A percentile compares a stretch with the other conserved stretches of the same genome.
Evolutionary conservation across 169 alveolate genomes (phyloP).

Genomic region (Plasmodium relictum): DNA sequence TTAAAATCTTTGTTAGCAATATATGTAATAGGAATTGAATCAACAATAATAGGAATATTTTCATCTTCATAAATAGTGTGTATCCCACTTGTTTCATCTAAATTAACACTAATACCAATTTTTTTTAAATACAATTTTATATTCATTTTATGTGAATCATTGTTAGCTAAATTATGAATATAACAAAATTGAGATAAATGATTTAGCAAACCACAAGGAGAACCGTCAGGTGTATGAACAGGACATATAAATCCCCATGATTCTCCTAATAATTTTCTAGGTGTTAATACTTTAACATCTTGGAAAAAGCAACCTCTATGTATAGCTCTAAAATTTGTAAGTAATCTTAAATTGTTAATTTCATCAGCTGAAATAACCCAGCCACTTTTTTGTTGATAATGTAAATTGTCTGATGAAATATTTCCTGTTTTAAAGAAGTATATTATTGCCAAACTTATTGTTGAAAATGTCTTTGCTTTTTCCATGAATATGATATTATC

Average conservation of each 20-base stretch:
- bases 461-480: background rate
- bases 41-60: conserved; percentile 73
- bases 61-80: conserved; percentile 49
- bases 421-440: conserved; percentile 71
- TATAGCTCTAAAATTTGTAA: conserved; percentile 98
- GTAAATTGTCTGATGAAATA: conserved; percentile 45
- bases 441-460: conserved; percentile 9
- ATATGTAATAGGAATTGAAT: conserved; percentile 79
- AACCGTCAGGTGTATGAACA: conserved; percentile 99
- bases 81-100: conserved; percentile 75
- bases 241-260: conserved; percentile 99
- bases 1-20: conserved; percentile 86
- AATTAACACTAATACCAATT: conserved; percentile 52
- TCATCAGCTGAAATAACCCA: conserved; percentile 99
- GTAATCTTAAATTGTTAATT: conserved; percentile 96
- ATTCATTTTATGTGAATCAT: conserved; percentile 67
- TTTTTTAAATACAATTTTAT: conserved; percentile 73
- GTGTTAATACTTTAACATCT: conserved; percentile 62
- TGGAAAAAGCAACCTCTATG: conserved; percentile 99
- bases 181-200: conserved; percentile 95
- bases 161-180: conserved; percentile 39
- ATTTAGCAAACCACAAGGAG: conserved; percentile 99
- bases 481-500: conserved; percentile 31
- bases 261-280: conserved; percentile 98
- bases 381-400: conserved; percentile 96